Percentiles rank a stretch among this genome's conserved stretches.
phyloP scores from a whole-genome alignment of 805 yeast species.

The Wickerhamomyces alni region DNA sequence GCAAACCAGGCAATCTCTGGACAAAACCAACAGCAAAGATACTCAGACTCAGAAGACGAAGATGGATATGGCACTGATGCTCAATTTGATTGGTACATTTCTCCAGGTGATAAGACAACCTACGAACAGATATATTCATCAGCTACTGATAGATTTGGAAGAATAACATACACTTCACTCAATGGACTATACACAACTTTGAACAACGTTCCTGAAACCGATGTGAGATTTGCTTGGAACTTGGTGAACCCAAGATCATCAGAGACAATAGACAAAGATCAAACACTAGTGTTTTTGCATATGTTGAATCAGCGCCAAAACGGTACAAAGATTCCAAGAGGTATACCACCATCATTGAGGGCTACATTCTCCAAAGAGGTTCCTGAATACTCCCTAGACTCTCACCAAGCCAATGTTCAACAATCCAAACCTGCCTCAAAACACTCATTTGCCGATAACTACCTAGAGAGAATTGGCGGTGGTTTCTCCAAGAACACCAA shows the following conservation, averaged over 20 bases:
- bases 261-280: constrained; percentile 90
- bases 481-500: constrained; percentile 26
- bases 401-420: constrained; percentile 39
- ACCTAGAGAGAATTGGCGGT: constrained; percentile 53
- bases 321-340: constrained; percentile 79
- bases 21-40: constrained; percentile 21
- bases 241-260: constrained; percentile 85
- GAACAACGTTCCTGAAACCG: constrained; percentile 71
- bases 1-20: constrained; percentile 59
- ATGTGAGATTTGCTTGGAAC: constrained; percentile 89
- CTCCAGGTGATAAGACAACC: constrained; percentile 75
- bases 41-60: constrained; percentile 55
- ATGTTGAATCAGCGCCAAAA: constrained; percentile 85
- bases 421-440: constrained; percentile 18
- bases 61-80: constrained; percentile 17
- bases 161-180: constrained; percentile 70
- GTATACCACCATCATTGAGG: constrained; percentile 89
- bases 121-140: constrained; percentile 76
- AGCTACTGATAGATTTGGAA: constrained; percentile 72
- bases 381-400: constrained; percentile 63
- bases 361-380: constrained; percentile 87
- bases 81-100: constrained; percentile 90
- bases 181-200: constrained; percentile 64
- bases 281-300: constrained; percentile 82
- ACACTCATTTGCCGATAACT: constrained; percentile 46